A percentile compares a stretch with the other conserved stretches of the same genome.
Conservation (phyloP, 2,329 filamentous ascomycete genomes). For the Venturia effusa region DNA sequence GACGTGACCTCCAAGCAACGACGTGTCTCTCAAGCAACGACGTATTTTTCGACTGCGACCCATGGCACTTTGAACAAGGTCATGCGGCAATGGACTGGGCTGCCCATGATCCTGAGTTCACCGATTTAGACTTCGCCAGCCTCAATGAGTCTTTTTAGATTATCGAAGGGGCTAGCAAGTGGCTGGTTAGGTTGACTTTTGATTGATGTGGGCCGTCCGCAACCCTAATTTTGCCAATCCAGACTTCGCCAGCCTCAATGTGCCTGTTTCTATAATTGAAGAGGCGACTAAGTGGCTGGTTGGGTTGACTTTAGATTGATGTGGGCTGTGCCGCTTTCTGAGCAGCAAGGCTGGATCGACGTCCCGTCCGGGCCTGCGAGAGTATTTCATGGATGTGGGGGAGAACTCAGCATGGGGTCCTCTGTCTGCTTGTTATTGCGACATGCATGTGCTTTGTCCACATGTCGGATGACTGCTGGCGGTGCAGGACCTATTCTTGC, state of each 20-base stretch:
- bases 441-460: neutral
- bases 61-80: neutral
- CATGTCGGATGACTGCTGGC: neutral
- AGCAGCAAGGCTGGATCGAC: neutral
- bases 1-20: no score
- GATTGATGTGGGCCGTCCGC: neutral
- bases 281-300: neutral
- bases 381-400: neutral
- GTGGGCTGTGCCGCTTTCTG: neutral
- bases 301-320: neutral
- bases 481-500: neutral
- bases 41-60: neutral
- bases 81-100: neutral
- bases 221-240: neutral
- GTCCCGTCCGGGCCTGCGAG: neutral
- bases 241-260: neutral
- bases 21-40: neutral
- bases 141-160: neutral
- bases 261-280: neutral
- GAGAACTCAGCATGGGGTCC: neutral
- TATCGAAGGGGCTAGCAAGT: neutral
- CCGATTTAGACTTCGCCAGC: neutral
- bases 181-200: neutral
- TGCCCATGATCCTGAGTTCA: neutral
- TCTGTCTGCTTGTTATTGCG: neutral